Evolutionary conservation across 441 rosid species (phyloP).

Genomic region (Corymbia calophylla): DNA sequence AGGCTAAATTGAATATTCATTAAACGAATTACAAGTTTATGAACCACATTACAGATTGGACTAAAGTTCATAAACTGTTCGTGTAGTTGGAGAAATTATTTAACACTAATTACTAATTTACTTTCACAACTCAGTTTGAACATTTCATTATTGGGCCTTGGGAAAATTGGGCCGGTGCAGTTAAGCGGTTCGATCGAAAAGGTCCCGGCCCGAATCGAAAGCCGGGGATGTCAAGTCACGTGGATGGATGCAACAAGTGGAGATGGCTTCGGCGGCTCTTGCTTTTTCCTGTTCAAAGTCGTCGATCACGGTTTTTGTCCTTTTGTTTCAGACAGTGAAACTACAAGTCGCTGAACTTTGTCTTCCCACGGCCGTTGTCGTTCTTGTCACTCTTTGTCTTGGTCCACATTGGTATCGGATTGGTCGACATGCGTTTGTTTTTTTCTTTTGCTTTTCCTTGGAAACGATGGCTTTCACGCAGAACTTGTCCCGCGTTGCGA

Average conservation of each 20-base stretch:
- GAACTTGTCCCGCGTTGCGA: not conserved
- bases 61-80: rapidly evolving
- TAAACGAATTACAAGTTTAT: too few species aligned
- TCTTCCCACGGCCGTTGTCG: not conserved
- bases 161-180: not conserved
- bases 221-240: not conserved
- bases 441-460: not conserved
- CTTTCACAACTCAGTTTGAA: rapidly evolving
- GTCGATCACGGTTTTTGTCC: not conserved
- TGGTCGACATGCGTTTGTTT: not conserved
- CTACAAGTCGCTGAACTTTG: not conserved
- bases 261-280: not conserved
- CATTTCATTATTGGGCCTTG: not conserved
- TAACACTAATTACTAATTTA: too few species aligned
- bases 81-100: not conserved
- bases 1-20: too few species aligned
- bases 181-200: not conserved
- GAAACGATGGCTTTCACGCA: rapidly evolving
- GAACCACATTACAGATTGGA: rapidly evolving
- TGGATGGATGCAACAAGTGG: not conserved
- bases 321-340: not conserved
- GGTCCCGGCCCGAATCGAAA: not conserved
- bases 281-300: not conserved
- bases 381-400: not conserved
- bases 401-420: not conserved